Conservation (phyloP, 768 basidiomycete genomes). For the Leccinum subgranulosum region DNA sequence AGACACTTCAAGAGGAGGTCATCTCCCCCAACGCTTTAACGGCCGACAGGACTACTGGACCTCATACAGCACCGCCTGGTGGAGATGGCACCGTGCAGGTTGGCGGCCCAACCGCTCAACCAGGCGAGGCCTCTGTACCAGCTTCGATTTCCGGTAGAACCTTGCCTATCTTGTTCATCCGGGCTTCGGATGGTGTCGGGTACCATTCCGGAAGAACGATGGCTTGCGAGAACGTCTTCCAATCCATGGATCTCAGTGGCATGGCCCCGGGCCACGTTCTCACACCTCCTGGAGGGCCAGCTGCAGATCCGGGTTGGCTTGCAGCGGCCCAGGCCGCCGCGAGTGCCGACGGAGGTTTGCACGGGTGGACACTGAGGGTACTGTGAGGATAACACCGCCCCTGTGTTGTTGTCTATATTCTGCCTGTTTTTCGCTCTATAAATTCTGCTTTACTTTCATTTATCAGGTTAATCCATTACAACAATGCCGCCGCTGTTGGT, state of each 20-base stretch:
- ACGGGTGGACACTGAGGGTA: conserved; percentile 78
- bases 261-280: conserved; percentile 45
- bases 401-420: conserved; percentile 24
- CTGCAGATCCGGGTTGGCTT: conserved; percentile 65
- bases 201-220: conserved; percentile 86
- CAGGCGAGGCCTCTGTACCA: conserved; percentile 31
- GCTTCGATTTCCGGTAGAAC: conserved; percentile 64
- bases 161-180: conserved; percentile 78
- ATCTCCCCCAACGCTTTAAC: conserved; percentile 38
- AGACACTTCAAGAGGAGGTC: conserved; percentile 72
- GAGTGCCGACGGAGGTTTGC: conserved; percentile 59
- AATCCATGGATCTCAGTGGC: conserved; percentile 58
- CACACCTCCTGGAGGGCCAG: conserved; percentile 40
- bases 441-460: conserved; percentile 18
- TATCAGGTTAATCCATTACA: conserved; percentile 5
- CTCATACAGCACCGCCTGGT: conserved; percentile 31
- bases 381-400: conserved; percentile 44
- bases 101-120: conserved; percentile 25
- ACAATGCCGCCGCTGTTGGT: conserved; percentile 6
- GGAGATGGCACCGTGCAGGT: conserved; percentile 24
- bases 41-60: conserved; percentile 37
- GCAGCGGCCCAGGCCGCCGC: conserved; percentile 71
- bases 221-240: conserved; percentile 78
- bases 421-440: conserved; percentile 28
- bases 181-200: conserved; percentile 79